Evolutionary conservation across 2,329 filamentous ascomycete genomes (phyloP), one percentile per base, ranked within the genome.

Genomic region (Diaporthe sp.): DNA sequence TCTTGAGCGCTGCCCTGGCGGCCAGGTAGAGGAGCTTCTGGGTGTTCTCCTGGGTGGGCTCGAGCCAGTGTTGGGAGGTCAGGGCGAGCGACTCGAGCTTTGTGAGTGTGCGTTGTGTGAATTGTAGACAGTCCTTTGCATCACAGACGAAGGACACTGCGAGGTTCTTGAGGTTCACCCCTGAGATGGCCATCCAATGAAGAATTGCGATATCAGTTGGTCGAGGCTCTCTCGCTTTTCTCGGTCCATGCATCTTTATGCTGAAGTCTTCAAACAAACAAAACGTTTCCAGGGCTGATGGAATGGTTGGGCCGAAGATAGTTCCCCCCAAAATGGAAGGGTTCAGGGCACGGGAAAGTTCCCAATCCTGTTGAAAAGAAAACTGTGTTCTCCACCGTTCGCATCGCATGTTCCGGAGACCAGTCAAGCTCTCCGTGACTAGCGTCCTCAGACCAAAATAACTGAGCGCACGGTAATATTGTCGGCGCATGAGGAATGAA

Each of bases 131-230:
- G 9, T 28, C 22, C n/a, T 55, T 68, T 2, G 68, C 68, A 15
- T 71, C 68, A 46, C 37, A 59, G 37, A 71, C n/a, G 25, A 71
- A 71, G 17, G 68, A 57, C 37, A 71, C 68, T 10, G 68, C 37
- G 2, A 71, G 9, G 49, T 71, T 31, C 51, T 46, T 49, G 19
- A 71, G 6, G 39, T 57, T 58, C 9, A 37, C 17, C 4, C 7
- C 34, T 25, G 42, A 57, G 8, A 4, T 25, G 2, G 37, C 39
- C 17, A 46, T 12, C 19, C 31, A 28, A 4, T 17, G 22, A 4
- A 71, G 22, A 2, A 71, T 10, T 12, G 34, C 22, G 8, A 31
- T 25, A 2, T 34, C 17, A 2, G 68, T 46, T 12, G 17, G 13
- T 7, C 22, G n/a, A n/a, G 51, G 37, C 25, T 10, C 3, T 17